These are phyloP conservation scores for Dictyostelium citrinum DNA, from an alignment of 78 protist species.

Conservation along the genomic window DNA sequence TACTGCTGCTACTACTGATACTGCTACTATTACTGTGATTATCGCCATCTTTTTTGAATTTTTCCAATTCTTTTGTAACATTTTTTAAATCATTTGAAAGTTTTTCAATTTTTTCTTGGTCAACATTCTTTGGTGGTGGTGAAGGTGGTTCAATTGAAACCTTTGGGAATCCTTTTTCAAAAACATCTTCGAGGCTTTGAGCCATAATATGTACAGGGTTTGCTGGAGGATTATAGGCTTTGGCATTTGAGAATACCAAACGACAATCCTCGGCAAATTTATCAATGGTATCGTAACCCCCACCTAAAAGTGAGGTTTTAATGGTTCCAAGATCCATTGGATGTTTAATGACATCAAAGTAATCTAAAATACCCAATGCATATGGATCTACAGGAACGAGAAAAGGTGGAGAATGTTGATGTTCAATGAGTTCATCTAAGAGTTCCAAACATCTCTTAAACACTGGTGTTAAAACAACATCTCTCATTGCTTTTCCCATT, in stretches of 20 bases:
- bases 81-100: conserved; percentile 42
- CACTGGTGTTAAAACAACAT: not conserved
- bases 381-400: conserved; percentile 91
- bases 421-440: conserved; percentile 4
- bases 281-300: conserved; percentile 40
- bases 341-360: conserved; percentile 78
- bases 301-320: conserved; percentile 29
- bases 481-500: not conserved
- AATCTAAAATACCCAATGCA: conserved; percentile 87
- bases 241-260: conserved; percentile 68
- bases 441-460: conserved; percentile 47
- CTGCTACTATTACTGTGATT: not conserved
- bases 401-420: conserved; percentile 67
- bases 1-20: not conserved
- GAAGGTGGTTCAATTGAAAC: conserved; percentile 7
- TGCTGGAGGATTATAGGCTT: conserved; percentile 51
- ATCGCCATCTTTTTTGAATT: not conserved
- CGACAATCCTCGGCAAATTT: conserved; percentile 60
- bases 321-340: conserved; percentile 96
- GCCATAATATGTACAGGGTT: conserved; percentile 78
- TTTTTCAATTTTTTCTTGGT: conserved; percentile 31
- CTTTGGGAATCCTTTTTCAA: conserved; percentile 49
- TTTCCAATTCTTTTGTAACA: conserved; percentile 50
- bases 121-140: not conserved
- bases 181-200: conserved; percentile 28